Evolutionary conservation across 2,329 filamentous ascomycete species (phyloP), one percentile per base, ranked within the genome.

Genomic region (Stemphylium vesicarium): DNA sequence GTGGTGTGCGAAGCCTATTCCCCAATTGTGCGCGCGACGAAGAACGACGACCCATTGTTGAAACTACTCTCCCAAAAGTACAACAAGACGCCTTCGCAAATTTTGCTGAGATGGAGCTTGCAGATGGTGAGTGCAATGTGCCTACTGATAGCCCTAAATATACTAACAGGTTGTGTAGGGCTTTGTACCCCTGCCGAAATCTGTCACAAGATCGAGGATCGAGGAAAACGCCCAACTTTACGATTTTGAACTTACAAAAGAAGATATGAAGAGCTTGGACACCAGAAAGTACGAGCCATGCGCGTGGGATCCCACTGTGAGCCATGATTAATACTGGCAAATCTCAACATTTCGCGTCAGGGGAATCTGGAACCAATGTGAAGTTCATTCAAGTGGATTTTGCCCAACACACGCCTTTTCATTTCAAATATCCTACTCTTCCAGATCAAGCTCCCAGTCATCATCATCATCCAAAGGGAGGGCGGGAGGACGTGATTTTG

Each of bases 181-280:
- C 8, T 87, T 85, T 62, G 81, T 87, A 26, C 84, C 85, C 12
- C 75, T 88, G 20, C 85, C 85, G 0, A 88, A 88, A 70, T 86
- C 84, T 1, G 84, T 84, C 15, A 87, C 84, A 0, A 81, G 81
- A 2, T 78, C 79, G 9, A 78, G 85, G 15, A 88, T 88, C 60
- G 78, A 84, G 57, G 84, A 87, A 71, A 88, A 88, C 60, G 77
- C 79, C 2, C 70, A 82, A 38, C 68, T 88, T 1, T 88, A 82
- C 56, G 84, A 87, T 62, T 88, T 88, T 60, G 81, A 84, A 68
- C 74, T 88, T 24, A 77, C 79, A 2, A 72, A 74, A n/a, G 81
- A 83, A 50, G 85, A 88, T 42, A 85, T 88, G 84, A 74, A 81
- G 60, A 76, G 64, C 15, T 69, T 88, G 56, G 75, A 83, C 41